These are phyloP conservation scores for Floccularia luteovirens DNA, from an alignment of 768 basidiomycete genomes.

Conservation along the genomic window DNA sequence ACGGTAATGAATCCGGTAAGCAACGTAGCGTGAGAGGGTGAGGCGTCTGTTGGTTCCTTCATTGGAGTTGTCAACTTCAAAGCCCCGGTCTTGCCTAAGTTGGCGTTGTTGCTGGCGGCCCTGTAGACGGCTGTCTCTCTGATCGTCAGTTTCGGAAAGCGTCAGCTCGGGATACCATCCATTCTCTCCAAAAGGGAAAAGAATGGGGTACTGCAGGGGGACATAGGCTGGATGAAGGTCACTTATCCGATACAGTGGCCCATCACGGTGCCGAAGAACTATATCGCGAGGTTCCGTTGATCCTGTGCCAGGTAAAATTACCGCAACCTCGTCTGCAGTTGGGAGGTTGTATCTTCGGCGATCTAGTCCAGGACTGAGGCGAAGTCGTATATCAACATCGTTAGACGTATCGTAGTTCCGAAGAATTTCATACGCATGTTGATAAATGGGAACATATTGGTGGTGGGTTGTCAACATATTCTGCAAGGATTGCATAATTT, in stretches of 20 bases:
- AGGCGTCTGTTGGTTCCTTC: constrained; percentile 9
- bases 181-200: constrained; percentile 14
- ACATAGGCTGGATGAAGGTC: constrained; percentile 13
- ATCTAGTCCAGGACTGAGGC: constrained; percentile 16
- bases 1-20: constrained; percentile 21
- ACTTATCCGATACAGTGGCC: constrained; percentile 11
- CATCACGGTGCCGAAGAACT: constrained; percentile 8
- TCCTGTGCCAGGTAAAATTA: constrained; percentile 18
- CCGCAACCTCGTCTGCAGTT: constrained; percentile 24
- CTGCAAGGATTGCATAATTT: constrained; percentile 16
- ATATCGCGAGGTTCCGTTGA: constrained; percentile 11
- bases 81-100: constrained; percentile 2
- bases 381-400: constrained; percentile 12
- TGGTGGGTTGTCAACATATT: constrained; percentile 11
- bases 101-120: not conserved
- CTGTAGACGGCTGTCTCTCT: constrained; percentile 16
- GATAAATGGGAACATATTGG: constrained; percentile 20
- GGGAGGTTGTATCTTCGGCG: constrained; percentile 33
- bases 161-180: constrained; percentile 18
- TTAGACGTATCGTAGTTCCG: constrained; percentile 10
- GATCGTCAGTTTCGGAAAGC: constrained; percentile 16
- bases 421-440: constrained; percentile 24
- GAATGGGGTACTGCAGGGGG: constrained; percentile 16
- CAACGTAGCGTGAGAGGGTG: constrained; percentile 19
- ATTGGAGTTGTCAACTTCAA: constrained; percentile 3